These are phyloP conservation scores for Kalaharituber pfeilii DNA, from an alignment of 2,329 filamentous ascomycete species.

Conservation along the genomic window DNA sequence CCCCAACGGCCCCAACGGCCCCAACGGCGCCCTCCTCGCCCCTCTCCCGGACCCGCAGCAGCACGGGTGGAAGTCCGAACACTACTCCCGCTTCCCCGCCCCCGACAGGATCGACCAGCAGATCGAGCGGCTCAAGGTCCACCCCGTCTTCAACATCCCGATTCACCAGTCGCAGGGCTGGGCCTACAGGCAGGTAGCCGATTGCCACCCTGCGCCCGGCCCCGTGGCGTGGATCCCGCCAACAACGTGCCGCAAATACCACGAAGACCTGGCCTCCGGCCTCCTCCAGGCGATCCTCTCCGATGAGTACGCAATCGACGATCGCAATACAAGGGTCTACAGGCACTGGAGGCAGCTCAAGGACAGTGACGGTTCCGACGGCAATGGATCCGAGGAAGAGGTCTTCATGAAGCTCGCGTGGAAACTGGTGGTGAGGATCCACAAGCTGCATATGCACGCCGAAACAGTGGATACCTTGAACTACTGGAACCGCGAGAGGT, in stretches of 20 bases:
- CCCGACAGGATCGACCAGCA: no score
- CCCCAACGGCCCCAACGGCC: no score
- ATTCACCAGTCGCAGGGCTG: background rate
- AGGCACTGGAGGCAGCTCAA: background rate
- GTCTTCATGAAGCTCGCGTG: background rate
- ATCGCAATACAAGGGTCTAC: background rate
- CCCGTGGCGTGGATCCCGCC: background rate
- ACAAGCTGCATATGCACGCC: background rate
- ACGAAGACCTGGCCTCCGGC: background rate
- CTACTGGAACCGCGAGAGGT: background rate
- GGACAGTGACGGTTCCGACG: no score
- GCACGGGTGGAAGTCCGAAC: background rate
- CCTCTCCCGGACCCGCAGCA: background rate
- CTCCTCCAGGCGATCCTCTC: background rate
- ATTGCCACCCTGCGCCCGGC: background rate
- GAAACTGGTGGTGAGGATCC: background rate
- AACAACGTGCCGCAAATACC: background rate
- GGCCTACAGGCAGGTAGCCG: background rate
- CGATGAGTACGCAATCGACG: background rate
- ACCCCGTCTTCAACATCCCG: background rate
- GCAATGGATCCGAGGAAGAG: background rate
- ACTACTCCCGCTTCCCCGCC: no score
- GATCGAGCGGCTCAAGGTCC: background rate
- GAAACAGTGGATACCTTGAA: background rate
- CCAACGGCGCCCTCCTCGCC: background rate